Evolutionary conservation across 495 filamentous ascomycete species (phyloP).

Genomic region (Halenospora varia): DNA sequence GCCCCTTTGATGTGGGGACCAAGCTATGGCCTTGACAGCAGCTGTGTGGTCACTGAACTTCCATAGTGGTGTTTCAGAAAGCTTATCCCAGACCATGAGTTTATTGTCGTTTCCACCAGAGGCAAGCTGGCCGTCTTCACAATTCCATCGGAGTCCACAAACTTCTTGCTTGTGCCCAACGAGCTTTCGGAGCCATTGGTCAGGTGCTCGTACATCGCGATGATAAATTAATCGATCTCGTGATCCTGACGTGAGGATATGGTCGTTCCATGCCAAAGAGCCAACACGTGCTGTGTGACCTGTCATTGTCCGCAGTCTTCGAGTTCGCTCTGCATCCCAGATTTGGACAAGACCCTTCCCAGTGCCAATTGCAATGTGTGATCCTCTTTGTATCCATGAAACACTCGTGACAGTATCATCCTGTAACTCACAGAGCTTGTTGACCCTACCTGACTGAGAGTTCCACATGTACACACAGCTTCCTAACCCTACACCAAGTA

Average conservation of each 20-base stretch:
- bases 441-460: constrained; percentile 77
- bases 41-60: constrained; percentile 92
- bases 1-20: constrained; percentile 93
- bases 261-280: constrained; percentile 94
- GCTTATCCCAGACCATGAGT: constrained; percentile 95
- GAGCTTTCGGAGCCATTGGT: constrained; percentile 80
- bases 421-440: constrained; percentile 85
- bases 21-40: constrained; percentile 97
- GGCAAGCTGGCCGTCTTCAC: constrained; percentile 90
- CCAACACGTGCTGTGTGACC: constrained; percentile 89
- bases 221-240: constrained; percentile 91
- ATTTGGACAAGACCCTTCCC: constrained; percentile 93
- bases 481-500: constrained; percentile 86
- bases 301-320: constrained; percentile 89
- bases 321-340: constrained; percentile 86
- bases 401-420: constrained; percentile 96
- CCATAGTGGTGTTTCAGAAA: constrained; percentile 79
- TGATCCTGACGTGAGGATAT: constrained; percentile 93
- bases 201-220: constrained; percentile 89
- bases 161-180: constrained; percentile 98
- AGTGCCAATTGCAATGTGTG: constrained; percentile 91
- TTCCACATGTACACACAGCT: constrained; percentile 99
- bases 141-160: constrained; percentile 96
- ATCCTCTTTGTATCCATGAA: constrained; percentile 95
- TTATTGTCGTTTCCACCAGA: constrained; percentile 98